These are phyloP conservation scores for Microdochium bolleyi DNA, from an alignment of 2,329 filamentous ascomycete genomes.

Conservation along the genomic window DNA sequence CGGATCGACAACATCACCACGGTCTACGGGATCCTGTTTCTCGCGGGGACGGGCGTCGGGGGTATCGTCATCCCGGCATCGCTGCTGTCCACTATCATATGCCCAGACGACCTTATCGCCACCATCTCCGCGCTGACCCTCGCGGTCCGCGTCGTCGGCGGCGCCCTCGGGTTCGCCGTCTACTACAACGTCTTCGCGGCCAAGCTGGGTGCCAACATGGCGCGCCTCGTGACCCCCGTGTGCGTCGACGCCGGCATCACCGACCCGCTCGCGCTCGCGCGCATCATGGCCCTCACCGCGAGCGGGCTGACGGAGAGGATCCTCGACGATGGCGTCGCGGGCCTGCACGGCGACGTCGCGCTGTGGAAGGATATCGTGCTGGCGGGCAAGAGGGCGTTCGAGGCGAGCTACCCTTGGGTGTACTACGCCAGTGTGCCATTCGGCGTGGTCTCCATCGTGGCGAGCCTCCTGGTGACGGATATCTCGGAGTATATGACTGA, in stretches of 20 bases:
- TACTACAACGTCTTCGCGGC: slow-evolving; percentile 46
- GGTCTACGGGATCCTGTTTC: slow-evolving; percentile 48
- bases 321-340: slow-evolving; percentile 34
- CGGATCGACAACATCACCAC: slow-evolving; percentile 41
- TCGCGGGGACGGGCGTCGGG: slow-evolving; percentile 58
- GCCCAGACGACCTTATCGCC: slow-evolving; percentile 62
- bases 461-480: slow-evolving; percentile 50
- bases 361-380: slow-evolving; percentile 43
- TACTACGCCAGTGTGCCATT: slow-evolving; percentile 58
- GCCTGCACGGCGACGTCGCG: slow-evolving; percentile 40
- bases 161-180: slow-evolving; percentile 55
- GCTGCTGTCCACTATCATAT: slow-evolving; percentile 63
- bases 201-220: slow-evolving; percentile 40
- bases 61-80: slow-evolving; percentile 61
- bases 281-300: slow-evolving; percentile 44
- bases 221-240: slow-evolving; percentile 31
- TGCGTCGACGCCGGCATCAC: slow-evolving; percentile 37
- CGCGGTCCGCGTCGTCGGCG: slow-evolving; percentile 61
- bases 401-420: slow-evolving; percentile 50
- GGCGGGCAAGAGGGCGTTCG: slow-evolving; percentile 48
- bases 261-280: slow-evolving; percentile 31
- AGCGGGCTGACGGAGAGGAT: slow-evolving; percentile 38
- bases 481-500: slow-evolving; percentile 52
- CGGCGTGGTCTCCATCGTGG: slow-evolving; percentile 46
- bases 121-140: slow-evolving; percentile 62